A percentile compares a stretch with the other conserved stretches of the same genome.
These are phyloP conservation scores for Lactarius akahatsu DNA, from an alignment of 768 basidiomycete species.

Conservation along the genomic window DNA sequence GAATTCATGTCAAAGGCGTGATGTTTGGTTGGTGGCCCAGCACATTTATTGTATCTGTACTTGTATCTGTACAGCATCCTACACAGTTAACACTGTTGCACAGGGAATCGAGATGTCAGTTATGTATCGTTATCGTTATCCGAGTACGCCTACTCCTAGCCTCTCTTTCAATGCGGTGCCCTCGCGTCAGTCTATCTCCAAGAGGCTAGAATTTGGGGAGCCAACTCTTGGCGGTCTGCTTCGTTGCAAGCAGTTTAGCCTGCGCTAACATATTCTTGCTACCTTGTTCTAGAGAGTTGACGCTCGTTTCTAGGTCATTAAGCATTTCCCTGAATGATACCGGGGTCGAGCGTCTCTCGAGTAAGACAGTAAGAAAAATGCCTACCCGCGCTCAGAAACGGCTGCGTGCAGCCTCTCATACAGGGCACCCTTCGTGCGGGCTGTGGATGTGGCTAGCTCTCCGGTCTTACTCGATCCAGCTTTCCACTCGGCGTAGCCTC, in stretches of 20 bases:
- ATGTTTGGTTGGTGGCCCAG: conserved; percentile 11
- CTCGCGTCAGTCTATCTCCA: neutral
- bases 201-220: conserved; percentile 47
- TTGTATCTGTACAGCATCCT: neutral
- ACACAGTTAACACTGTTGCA: neutral
- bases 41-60: conserved; percentile 18
- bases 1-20: conserved; percentile 36
- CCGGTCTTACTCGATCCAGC: conserved; percentile 21
- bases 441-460: conserved; percentile 28
- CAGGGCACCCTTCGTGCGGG: conserved; percentile 32
- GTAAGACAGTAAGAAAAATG: neutral
- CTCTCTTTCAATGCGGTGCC: neutral
- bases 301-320: conserved; percentile 57
- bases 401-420: conserved; percentile 44
- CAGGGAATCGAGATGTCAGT: conserved; percentile 1
- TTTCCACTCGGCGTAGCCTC: conserved; percentile 20
- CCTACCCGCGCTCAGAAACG: conserved; percentile 63
- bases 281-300: conserved; percentile 63
- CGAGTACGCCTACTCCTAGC: neutral
- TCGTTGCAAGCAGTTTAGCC: conserved; percentile 62
- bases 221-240: conserved; percentile 66
- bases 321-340: conserved; percentile 53
- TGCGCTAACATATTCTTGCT: conserved; percentile 65
- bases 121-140: conserved; percentile 12
- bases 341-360: neutral